Evolutionary conservation across 2,329 filamentous ascomycete species (phyloP), one percentile per base, ranked within the genome.

Genomic region (Aspergillus vadensis): DNA sequence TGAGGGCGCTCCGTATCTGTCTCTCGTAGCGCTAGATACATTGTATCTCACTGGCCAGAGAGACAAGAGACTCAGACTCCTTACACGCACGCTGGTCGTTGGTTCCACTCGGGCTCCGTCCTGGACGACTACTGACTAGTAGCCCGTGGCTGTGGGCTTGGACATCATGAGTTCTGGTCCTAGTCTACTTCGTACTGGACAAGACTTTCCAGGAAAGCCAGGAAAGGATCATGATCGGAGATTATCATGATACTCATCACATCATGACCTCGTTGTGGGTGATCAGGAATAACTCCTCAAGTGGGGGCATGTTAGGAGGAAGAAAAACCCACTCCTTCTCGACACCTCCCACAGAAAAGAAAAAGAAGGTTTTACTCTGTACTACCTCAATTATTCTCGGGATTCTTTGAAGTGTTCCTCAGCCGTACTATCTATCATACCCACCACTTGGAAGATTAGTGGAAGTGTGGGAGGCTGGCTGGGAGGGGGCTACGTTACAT

Each of bases 181-280:
- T 30, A 8, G 27, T n/a, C 2, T 36, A 36, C 10, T 30, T 4
- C 8, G 25, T 27, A 27, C 8, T 27, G 7, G 25, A 30, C 27
- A 30, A 30, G 27, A 30, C 27, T 30, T 30, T 30, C 27, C 27
- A 30, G 27, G 27, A 30, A 30, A 12, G 7, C n/a, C 41, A 30
- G 14, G n/a, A 50, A 50, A 50, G 47, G 47, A 50, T 50, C 47
- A 30, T 50, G 47, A 15, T 50, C 47, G 47, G 25, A 50, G 25
- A 50, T 50, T 32, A 30, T 50, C 47, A 30, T 50, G 15, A 23
- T 49, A 27, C 43, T 23, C 15, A 19, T 44, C 19, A 21, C 19
- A 23, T 23, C 14, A 21, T 23, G 41, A 23, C 19, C 19, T 23
- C 19, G 17, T 12, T 44, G 41, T 12, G 19, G 41, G 19, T 21